These are phyloP conservation scores for Penicillium aurantiogriseum DNA, from an alignment of 2,329 filamentous ascomycete genomes.

Conservation along the genomic window DNA sequence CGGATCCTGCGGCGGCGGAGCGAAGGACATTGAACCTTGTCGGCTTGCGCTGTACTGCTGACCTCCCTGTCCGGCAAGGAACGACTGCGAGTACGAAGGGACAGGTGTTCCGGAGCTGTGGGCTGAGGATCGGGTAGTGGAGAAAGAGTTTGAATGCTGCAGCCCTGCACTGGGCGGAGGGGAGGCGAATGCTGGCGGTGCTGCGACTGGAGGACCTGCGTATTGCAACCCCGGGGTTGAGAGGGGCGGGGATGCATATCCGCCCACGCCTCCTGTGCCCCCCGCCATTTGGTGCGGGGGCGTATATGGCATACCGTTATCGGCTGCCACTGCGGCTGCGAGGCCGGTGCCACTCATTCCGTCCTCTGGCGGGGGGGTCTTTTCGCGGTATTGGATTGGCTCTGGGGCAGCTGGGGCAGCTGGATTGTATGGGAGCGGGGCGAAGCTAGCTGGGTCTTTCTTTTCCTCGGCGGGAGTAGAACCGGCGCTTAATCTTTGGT, in stretches of 20 bases:
- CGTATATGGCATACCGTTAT: constrained; percentile 36
- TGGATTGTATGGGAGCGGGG: constrained; percentile 63
- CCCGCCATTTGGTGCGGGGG: constrained; percentile 28
- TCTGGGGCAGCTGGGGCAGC: constrained; percentile 65
- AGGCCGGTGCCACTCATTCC: constrained; percentile 50
- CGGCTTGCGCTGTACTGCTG: constrained; percentile 11
- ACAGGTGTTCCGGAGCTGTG: constrained; percentile 24
- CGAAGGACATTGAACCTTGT: constrained; percentile 29
- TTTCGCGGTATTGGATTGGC: constrained; percentile 63
- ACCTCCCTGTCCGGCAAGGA: constrained; percentile 16
- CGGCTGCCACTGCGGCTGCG: constrained; percentile 41
- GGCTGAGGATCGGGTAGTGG: constrained; percentile 23
- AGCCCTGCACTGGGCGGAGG: constrained; percentile 39
- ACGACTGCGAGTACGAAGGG: constrained; percentile 31
- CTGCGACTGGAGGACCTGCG: constrained; percentile 18
- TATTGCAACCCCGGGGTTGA: constrained; percentile 21
- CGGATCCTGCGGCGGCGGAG: constrained; percentile 28
- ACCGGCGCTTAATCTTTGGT: constrained; percentile 15
- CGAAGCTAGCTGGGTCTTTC: constrained; percentile 38
- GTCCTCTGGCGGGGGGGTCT: constrained; percentile 63
- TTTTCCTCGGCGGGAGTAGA: constrained; percentile 22
- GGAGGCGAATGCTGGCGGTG: constrained; percentile 31
- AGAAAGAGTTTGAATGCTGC: constrained; percentile 26
- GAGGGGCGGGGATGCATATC: constrained; percentile 24
- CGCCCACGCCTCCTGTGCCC: constrained; percentile 14